Evolutionary conservation across 2,329 filamentous ascomycete species (phyloP).

Genomic region (Nothophaeocryptopus gaeumannii): DNA sequence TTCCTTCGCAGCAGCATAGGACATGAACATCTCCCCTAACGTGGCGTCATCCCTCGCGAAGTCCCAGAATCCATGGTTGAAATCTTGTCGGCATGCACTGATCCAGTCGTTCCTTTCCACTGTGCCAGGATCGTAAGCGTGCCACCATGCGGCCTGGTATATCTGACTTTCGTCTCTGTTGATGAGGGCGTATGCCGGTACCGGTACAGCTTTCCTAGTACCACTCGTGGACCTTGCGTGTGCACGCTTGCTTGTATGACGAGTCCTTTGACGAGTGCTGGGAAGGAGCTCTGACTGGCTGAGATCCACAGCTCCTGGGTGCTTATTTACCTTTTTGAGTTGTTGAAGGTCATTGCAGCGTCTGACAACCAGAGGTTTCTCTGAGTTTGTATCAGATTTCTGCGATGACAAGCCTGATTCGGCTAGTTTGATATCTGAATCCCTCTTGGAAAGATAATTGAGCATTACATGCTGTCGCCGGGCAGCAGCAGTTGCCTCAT

Average conservation of each 20-base stretch:
- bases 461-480: slow-evolving; percentile 5
- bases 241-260: background rate
- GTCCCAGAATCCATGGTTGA: slow-evolving; percentile 4
- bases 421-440: background rate
- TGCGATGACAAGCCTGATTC: background rate
- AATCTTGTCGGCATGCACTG: background rate
- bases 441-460: slow-evolving; percentile 2
- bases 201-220: background rate
- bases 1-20: slow-evolving; percentile 5
- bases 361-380: background rate
- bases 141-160: slow-evolving; percentile 7
- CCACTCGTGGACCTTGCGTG: background rate
- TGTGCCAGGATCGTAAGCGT: background rate
- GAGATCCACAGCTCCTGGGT: background rate
- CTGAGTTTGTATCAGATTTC: background rate
- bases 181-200: background rate
- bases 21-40: slow-evolving; percentile 3
- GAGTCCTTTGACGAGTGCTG: background rate
- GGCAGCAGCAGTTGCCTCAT: background rate
- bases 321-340: background rate
- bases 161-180: background rate
- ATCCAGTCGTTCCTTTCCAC: slow-evolving; percentile 1
- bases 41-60: slow-evolving; percentile 4
- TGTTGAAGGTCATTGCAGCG: background rate
- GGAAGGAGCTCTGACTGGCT: background rate